Evolutionary conservation across 1,284 basidiomycete genomes (phyloP).

Genomic region (Ustilago vetiveriae): DNA sequence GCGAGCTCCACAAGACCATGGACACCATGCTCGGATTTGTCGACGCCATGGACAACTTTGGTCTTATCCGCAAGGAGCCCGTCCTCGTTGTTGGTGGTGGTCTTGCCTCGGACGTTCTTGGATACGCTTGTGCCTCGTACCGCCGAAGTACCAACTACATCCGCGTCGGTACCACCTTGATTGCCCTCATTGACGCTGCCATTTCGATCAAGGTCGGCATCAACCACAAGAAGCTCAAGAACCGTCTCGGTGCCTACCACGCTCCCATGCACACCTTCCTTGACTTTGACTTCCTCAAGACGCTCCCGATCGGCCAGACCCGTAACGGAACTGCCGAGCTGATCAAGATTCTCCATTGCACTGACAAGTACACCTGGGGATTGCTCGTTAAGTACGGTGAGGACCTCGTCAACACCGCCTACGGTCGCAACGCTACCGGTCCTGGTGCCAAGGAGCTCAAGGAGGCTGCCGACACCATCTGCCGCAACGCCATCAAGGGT

Average conservation of each 20-base stretch:
- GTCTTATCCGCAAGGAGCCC: conserved; percentile 70
- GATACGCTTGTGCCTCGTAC: conserved; percentile 70
- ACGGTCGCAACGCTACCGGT: conserved; percentile 67
- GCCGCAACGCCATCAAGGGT: conserved; percentile 69
- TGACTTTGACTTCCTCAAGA: conserved; percentile 70
- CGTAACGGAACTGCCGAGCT: conserved; percentile 70
- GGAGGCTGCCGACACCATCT: conserved; percentile 67
- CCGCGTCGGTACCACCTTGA: conserved; percentile 69
- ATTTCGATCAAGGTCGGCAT: conserved; percentile 69
- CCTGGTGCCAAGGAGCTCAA: conserved; percentile 67
- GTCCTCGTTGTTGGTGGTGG: conserved; percentile 70
- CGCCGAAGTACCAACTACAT: conserved; percentile 70
- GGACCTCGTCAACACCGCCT: conserved; percentile 69
- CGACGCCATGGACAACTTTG: conserved; percentile 70
- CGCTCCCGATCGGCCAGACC: conserved; percentile 69
- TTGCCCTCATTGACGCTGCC: conserved; percentile 70
- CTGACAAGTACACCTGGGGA: conserved; percentile 69
- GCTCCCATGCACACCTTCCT: conserved; percentile 70
- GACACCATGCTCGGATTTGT: conserved; percentile 69
- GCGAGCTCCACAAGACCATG: conserved; percentile 70
- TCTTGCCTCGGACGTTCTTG: conserved; percentile 67
- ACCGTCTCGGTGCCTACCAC: conserved; percentile 69
- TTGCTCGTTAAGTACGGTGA: conserved; percentile 69
- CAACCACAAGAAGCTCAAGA: conserved; percentile 64
- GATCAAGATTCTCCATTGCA: conserved; percentile 70